phyloP scores from a whole-genome alignment of 176 grass and related monocot species.

The Lolium multiflorum region DNA sequence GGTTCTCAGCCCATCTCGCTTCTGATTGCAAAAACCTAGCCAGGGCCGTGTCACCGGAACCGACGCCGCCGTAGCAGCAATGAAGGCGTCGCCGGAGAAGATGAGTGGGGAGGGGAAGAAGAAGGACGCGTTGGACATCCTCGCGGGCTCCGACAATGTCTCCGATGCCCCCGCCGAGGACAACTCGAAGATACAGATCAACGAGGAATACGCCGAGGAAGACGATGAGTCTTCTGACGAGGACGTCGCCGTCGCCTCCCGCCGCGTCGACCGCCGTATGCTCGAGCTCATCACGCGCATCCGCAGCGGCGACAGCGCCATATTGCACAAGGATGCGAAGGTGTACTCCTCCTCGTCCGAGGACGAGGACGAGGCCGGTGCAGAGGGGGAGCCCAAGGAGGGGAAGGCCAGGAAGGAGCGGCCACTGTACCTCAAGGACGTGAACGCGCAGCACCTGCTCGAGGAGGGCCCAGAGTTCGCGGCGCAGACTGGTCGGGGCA shows the following conservation, averaged over 20 bases:
- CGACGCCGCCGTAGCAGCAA: not conserved
- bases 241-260: slow-evolving; percentile 33
- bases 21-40: slow-evolving; percentile 28
- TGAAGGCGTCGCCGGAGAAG: not conserved
- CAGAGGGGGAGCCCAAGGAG: slow-evolving; percentile 30
- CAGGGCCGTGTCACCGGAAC: no score
- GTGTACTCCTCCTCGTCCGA: slow-evolving; percentile 63
- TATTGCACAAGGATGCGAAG: slow-evolving; percentile 65
- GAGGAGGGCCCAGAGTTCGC: slow-evolving; percentile 80
- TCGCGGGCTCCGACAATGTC: slow-evolving; percentile 43
- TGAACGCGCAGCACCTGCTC: slow-evolving; percentile 74
- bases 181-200: slow-evolving; percentile 68
- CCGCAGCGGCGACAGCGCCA: slow-evolving; percentile 61
- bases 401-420: slow-evolving; percentile 66
- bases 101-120: not conserved
- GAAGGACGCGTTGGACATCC: slow-evolving; percentile 32
- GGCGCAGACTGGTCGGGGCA: slow-evolving; percentile 39
- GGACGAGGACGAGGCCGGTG: slow-evolving; percentile 43
- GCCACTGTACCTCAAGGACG: slow-evolving; percentile 86
- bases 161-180: slow-evolving; percentile 35
- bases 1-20: not conserved
- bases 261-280: slow-evolving; percentile 52
- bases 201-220: slow-evolving; percentile 52
- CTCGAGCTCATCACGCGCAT: slow-evolving; percentile 73
- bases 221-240: slow-evolving; percentile 41